These are phyloP conservation scores for Lodderomyces beijingensis DNA, from an alignment of 1,139 yeast species.

Conservation along the genomic window DNA sequence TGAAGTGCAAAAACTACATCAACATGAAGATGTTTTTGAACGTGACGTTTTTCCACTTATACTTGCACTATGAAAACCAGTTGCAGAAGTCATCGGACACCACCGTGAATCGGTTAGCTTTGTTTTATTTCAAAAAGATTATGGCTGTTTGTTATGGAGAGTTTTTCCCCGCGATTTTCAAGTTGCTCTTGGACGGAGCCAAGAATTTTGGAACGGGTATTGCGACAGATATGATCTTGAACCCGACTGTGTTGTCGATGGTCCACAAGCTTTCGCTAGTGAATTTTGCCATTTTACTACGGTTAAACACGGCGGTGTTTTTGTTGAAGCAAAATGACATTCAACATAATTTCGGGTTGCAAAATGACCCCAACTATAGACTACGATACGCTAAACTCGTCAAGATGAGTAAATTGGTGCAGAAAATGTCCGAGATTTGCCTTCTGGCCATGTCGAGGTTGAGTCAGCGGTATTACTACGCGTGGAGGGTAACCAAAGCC, in stretches of 20 bases:
- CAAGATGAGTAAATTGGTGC: constrained; percentile 18
- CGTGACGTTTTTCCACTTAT: constrained; percentile 25
- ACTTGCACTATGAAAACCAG: constrained; percentile 25
- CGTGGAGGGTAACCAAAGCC: constrained; percentile 41
- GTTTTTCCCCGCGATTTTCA: constrained; percentile 26
- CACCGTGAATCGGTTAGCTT: constrained; percentile 18
- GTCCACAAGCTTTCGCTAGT: constrained; percentile 31
- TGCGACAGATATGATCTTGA: constrained; percentile 32
- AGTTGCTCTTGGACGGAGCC: constrained; percentile 24
- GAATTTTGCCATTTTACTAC: constrained; percentile 18
- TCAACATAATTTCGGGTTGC: constrained; percentile 13
- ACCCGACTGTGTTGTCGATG: constrained; percentile 26
- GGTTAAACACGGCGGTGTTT: constrained; percentile 21
- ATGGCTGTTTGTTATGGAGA: constrained; percentile 21
- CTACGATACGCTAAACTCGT: constrained; percentile 18
- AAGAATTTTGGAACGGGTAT: constrained; percentile 28
- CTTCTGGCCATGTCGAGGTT: constrained; percentile 24
- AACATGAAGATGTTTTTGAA: constrained; percentile 27
- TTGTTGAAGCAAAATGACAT: constrained; percentile 15
- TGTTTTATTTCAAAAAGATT: constrained; percentile 29
- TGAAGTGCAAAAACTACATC: constrained; percentile 29
- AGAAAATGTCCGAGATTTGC: constrained; percentile 18
- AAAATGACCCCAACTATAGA: constrained; percentile 9
- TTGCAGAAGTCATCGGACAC: constrained; percentile 12
- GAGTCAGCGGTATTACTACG: constrained; percentile 38